Base-by-base conservation (phyloP, 2,329 filamentous ascomycete species). In the Daldinia sp. region DNA sequence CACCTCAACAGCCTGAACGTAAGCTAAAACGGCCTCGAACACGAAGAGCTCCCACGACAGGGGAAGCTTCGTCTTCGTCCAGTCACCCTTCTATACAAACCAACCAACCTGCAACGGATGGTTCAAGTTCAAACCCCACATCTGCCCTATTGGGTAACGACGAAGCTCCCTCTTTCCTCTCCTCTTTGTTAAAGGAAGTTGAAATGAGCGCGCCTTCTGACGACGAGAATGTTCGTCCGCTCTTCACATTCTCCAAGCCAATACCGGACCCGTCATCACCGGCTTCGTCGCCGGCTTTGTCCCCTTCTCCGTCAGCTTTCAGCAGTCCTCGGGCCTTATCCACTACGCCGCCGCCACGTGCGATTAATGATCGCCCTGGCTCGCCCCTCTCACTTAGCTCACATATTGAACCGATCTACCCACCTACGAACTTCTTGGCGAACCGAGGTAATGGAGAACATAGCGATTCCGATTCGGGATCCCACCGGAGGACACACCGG, bases 11-110 rank as follows among this genome's bases (percentile, higher is more conserved):
- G 74, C 92, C 92, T 0, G 90, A 96, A 78, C 89, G 94, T 57
- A 94, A 93, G 79, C 83, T 97, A 51, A 98, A 98, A 81, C 91
- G 94, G 15, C 94, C 94, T 33, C 89, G 94, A 67, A 96, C 93
- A 20, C 88, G 92, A 73, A 86, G 92, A 56, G 83, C 91, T 57
- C 85, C 82, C 6, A 81, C 83, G 0, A 60, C 28, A 41, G 59
- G 51, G 10, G 86, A 88, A 65, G 79, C 81, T 13, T 84, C 85
- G 1, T 81, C 20, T 23, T 23, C 79, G 20, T 82, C 83, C 5
- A 73, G 69, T n/a, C 76, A 65, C 7, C 65, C 53, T 1, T 20
- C 67, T 30, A 60, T 64, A 39, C 63, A 53, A 28, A 71, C 71
- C 58, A 68, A 59, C 70, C 70, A 71, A 56, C 71, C 64, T 72